Evolutionary conservation across 768 basidiomycete genomes (phyloP), one percentile per base, ranked within the genome.

Genomic region (Russula abietina): DNA sequence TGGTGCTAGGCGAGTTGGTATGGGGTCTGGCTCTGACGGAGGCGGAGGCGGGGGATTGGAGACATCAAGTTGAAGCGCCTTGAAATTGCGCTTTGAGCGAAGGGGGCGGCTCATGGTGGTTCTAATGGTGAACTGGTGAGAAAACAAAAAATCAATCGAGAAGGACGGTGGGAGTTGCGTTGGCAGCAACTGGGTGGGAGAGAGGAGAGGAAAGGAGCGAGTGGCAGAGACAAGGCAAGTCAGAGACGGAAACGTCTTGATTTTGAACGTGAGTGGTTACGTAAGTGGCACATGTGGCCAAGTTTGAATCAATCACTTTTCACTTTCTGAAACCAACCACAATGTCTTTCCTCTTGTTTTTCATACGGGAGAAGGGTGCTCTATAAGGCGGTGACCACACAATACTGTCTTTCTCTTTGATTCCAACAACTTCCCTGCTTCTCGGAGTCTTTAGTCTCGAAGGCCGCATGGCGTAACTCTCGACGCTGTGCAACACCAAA

Each of bases 61-160:
- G 61, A 87, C 84, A 68, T 83, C 80, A 71, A 94, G 85, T 76
- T 87, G 84, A 10, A 94, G 82, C 43, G 82, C 85, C 75, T 92
- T 93, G 82, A 92, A 93, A 73, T 94, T 94, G 65, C 92, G 86
- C 74, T 94, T 94, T 81, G 92, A 91, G 75, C 91, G 88, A 65
- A 91, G 83, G 58, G 87, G 85, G 43, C 82, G 81, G 43, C 77
- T 73, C 79, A 80, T 80, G 22, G 62, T 43, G 33, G 8, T 14
- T 2, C 38, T 17, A 32, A 53, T 24, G 26, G 16, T 43, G 26
- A 24, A 30, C n/a, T 19, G 45, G 36, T 19, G 4, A n/a, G 33
- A 50, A 38, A 26, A 24, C 24, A 41, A 14, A 3, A 41, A 17
- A 46, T 8, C 17, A 46, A 12, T 11, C n/a, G 12, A n/a, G 41